These are phyloP conservation scores for Naganishia liquefaciens DNA, from an alignment of 1,284 basidiomycete species.

Conservation along the genomic window DNA sequence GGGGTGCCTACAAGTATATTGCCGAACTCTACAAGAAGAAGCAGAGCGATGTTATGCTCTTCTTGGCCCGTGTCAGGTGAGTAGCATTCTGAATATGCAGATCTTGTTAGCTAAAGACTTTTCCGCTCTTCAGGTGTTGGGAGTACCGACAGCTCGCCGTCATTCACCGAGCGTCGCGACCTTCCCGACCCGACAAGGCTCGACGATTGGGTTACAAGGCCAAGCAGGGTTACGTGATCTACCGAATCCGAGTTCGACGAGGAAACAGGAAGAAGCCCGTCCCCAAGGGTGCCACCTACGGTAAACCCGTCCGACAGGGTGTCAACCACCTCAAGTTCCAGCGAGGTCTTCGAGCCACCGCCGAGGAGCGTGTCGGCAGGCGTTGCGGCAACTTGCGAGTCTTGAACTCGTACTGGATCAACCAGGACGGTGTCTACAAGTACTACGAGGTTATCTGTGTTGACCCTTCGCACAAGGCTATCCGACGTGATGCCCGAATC, in stretches of 20 bases:
- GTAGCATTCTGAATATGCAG: conserved; percentile 41
- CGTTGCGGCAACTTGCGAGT: conserved; percentile 96
- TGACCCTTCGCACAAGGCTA: conserved; percentile 65
- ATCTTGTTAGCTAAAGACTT: not conserved
- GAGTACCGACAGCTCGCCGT: conserved; percentile 98
- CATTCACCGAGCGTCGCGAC: conserved; percentile 95
- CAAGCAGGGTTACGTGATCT: conserved; percentile 99
- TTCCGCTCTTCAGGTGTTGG: conserved; percentile 73
- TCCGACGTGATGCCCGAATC: conserved; percentile 93
- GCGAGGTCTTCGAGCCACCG: conserved; percentile 85
- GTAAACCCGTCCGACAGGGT: conserved; percentile 99
- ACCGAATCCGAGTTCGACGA: conserved; percentile 94
- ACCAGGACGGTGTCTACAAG: conserved; percentile 99
- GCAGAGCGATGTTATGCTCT: conserved; percentile 95
- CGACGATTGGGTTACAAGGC: conserved; percentile 99
- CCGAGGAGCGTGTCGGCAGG: conserved; percentile 97
- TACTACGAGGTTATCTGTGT: conserved; percentile 99
- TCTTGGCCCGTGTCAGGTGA: conserved; percentile 93
- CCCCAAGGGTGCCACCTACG: conserved; percentile 97
- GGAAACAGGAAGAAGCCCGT: conserved; percentile 99
- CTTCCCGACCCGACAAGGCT: conserved; percentile 98
- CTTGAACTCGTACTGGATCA: conserved; percentile 98
- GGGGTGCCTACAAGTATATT: conserved; percentile 89
- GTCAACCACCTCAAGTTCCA: conserved; percentile 99
- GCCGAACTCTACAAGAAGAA: conserved; percentile 91